Percentiles rank a stretch among this genome's conserved stretches.
Evolutionary conservation across 225 moss, liverwort and hornwort genomes (phyloP).

Genomic region (Physcomitrellopsis africana): DNA sequence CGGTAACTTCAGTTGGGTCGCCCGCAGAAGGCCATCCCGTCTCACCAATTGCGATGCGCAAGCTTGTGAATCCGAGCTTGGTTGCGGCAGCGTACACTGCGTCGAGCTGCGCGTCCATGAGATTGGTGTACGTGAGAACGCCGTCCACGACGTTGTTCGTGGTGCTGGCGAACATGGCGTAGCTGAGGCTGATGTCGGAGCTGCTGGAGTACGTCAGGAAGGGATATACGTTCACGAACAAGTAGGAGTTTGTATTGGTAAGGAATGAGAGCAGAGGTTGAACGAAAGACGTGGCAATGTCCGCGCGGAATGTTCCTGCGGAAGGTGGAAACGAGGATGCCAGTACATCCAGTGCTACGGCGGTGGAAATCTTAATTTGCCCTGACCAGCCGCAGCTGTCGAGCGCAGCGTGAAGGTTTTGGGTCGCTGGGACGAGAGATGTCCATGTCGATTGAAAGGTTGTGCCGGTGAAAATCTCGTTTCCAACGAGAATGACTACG

Average conservation of each 20-base stretch:
- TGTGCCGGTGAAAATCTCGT: conserved; percentile 26
- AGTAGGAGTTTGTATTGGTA: conserved; percentile 26
- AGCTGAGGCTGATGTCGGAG: conserved; percentile 40
- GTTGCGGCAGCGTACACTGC: conserved; percentile 44
- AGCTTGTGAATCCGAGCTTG: conserved; percentile 29
- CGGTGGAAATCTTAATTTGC: conserved; percentile 30
- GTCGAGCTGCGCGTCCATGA: conserved; percentile 54
- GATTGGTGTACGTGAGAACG: conserved; percentile 46
- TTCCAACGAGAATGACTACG: conserved; percentile 30
- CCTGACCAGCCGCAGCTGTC: conserved; percentile 25
- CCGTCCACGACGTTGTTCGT: conserved; percentile 36
- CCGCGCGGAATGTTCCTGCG: conserved; percentile 26
- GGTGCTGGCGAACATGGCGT: conserved; percentile 38
- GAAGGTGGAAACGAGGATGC: conserved; percentile 39
- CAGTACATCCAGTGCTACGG: conserved; percentile 33
- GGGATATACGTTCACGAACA: conserved; percentile 37
- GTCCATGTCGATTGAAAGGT: conserved; percentile 26
- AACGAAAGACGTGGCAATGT: conserved; percentile 27
- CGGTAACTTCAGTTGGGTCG: conserved; percentile 30
- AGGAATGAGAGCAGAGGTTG: conserved; percentile 35
- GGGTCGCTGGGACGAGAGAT: conserved; percentile 29
- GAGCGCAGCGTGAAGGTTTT: conserved; percentile 25
- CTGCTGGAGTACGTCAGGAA: conserved; percentile 31
- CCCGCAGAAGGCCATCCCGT: conserved; percentile 51
- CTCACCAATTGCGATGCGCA: conserved; percentile 46